Conservation (phyloP, 345 rosid species). For the Orychophragmus violaceus region DNA sequence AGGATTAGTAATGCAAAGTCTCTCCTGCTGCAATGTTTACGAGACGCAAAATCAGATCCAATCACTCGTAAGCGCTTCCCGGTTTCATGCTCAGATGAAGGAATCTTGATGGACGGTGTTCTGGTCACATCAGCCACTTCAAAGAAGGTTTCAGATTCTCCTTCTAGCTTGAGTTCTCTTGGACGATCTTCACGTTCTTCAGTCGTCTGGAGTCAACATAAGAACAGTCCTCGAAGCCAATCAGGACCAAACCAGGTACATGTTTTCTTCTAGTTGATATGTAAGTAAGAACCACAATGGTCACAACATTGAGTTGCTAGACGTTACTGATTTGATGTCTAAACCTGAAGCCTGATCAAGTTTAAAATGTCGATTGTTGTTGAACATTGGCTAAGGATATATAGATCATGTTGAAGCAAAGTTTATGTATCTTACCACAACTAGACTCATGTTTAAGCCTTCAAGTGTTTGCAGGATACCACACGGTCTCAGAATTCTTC, state of each 20-base stretch:
- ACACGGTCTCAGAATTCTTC: constrained; percentile 14
- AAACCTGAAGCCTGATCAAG: background rate
- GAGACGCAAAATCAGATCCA: constrained; percentile 22
- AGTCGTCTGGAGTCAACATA: background rate
- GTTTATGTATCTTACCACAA: background rate
- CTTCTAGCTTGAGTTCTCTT: background rate
- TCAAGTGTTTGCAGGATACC: constrained; percentile 16
- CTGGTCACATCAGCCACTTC: constrained; percentile 32
- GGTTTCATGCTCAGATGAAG: constrained; percentile 32
- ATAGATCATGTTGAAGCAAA: no score
- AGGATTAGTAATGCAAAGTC: constrained; percentile 13
- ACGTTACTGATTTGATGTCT: background rate
- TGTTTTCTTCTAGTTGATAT: no score
- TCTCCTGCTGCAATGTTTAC: constrained; percentile 14
- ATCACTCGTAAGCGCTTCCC: constrained; percentile 8
- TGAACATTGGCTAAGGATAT: background rate
- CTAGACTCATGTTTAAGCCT: background rate
- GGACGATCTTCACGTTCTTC: background rate
- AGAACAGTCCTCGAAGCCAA: constrained; percentile 12
- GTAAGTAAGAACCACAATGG: no score
- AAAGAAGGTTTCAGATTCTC: constrained; percentile 16
- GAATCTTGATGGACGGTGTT: constrained; percentile 64
- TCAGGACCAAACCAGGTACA: constrained; percentile 36
- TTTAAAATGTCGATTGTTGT: background rate
- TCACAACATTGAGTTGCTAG: constrained; percentile 1